Evolutionary conservation across 169 alveolate species (phyloP), one percentile per base, ranked within the genome.

Genomic region (Eimeria maxima): DNA sequence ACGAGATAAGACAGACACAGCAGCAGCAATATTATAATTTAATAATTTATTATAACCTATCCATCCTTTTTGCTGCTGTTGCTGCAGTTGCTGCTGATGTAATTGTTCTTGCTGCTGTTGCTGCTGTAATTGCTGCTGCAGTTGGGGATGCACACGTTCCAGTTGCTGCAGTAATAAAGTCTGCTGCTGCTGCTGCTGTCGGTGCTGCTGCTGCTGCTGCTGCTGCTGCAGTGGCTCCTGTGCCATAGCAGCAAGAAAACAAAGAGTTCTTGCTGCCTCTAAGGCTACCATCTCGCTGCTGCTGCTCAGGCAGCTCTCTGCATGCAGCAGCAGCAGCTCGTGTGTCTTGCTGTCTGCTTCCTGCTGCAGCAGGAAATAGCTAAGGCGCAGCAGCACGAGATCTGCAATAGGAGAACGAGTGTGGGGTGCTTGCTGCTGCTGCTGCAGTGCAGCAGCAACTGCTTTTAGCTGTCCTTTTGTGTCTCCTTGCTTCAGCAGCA

Each of bases 401-500:
- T 97, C 98, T 24, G 98, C 97, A 76, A 96, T 90, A 13, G 98
- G 60, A 2, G 60, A 53, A 11, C 60, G 38, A 33, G 38, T 53
- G 60, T 53, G 98, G 50, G 65, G 88, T 88, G 44, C 81, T 94
- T 50, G 95, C 95, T 69, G 96, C 95, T 18, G 96, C 94, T 50
- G 97, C 97, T 94, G 97, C 16, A 76, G 27, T 42, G 63, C 60
- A 42, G 87, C 63, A 16, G 87, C 87, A 16, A 60, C 87, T 38
- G 87, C 63, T 2, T 29, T 98, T 96, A 97, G 98, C 86, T 97
- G 95, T 42, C 98, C 99, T 86, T 98, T 93, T 71, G 98, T 97
- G 83, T 98, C 99, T 91, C 97, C 97, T 92, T 96, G 97, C 96
- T 99, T 98, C 69, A 60, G 69, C 69, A 60, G 69, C 69, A 60